phyloP scores from a whole-genome alignment of 208 protist species.

The Crithidia thermophila region DNA sequence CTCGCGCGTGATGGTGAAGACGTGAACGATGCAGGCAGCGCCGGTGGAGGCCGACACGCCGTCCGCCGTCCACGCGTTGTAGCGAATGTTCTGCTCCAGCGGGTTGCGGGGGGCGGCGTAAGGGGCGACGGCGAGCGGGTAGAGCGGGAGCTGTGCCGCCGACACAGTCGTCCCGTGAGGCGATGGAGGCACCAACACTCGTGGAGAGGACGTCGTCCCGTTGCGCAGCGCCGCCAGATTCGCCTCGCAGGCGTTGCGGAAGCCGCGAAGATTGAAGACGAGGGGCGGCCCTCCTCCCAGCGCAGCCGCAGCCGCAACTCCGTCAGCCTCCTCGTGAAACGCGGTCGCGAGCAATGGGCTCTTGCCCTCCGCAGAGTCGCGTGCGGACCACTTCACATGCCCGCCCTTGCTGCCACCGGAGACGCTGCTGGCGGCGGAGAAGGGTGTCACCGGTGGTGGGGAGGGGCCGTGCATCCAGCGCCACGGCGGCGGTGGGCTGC shows the following conservation, averaged over 20 bases:
- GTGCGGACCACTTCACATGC: neutral
- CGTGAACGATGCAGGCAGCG: slow-evolving; percentile 31
- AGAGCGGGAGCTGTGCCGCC: slow-evolving; percentile 2
- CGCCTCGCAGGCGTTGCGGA: slow-evolving; percentile 5
- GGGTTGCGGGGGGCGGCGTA: slow-evolving; percentile 20
- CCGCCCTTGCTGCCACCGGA: slow-evolving; percentile 8
- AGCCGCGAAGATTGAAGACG: slow-evolving; percentile 8
- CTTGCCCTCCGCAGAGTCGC: neutral
- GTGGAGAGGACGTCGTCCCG: neutral
- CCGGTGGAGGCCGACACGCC: slow-evolving; percentile 31
- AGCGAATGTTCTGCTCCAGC: slow-evolving; percentile 27
- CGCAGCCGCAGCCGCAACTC: neutral
- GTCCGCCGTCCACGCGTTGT: slow-evolving; percentile 33
- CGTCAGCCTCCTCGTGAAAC: neutral
- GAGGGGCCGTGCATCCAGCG: slow-evolving; percentile 3
- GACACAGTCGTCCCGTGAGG: neutral
- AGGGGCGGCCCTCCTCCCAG: neutral
- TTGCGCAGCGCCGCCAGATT: slow-evolving; percentile 9
- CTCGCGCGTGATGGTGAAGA: slow-evolving; percentile 30
- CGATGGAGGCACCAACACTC: neutral
- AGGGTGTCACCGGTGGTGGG: neutral
- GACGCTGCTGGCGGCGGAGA: neutral
- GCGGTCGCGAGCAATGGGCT: no score
- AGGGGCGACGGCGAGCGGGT: slow-evolving; percentile 17
- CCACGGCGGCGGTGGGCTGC: neutral